Base-by-base conservation (phyloP, 164 flowering plant species). In the Dillenia suffruticosa region DNA sequence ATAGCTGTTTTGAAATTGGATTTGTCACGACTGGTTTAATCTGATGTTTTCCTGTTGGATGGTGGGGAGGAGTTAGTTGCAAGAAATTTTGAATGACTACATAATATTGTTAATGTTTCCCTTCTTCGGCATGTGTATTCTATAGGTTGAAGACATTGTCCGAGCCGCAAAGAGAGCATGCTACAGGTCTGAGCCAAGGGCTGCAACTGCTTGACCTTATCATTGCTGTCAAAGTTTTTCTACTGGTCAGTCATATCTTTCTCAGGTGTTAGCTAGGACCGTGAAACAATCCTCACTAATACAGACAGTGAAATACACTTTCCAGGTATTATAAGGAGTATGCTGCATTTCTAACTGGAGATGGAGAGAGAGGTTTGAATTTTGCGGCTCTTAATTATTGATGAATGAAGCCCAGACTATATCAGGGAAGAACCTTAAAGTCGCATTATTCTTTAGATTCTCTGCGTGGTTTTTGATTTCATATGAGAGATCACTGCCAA, bases 91-190 rank as follows among this genome's bases (percentile, higher is more conserved):
- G 22, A 52, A 9, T 6, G 9, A 26, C 0, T 0, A 44, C 13
- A 0, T 14, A 9, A 13, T 54, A 1, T 46, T 9, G 2, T 56
- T 40, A 13, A 52, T 14, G 12, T 54, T 60, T 22, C 12, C 24
- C 24, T 13, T 43, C 40, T 56, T 12, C 15, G 15, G 26, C 11
- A 10, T 49, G 9, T 62, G 45, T 8, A 10, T 58, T 62, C 5
- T 57, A 49, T 73, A 82, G 85, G 55, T 85, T 49, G 90, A 81
- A 51, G 85, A 82, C 49, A 81, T 85, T 32, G 85, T 81, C 8
- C 84, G 85, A 46, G 84, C 90, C 9, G 79, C 81, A 8, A 81
- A 76, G 70, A 75, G 87, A 58, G 78, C 77, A 9, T 82, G 87
- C 69, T 69, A 73, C 68, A 74, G 86, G 74, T 72, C 81, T 13